Percentiles rank a stretch among this genome's conserved stretches.
Conservation (phyloP, 2,329 filamentous ascomycete genomes). For the Colletotrichum coccodes region DNA sequence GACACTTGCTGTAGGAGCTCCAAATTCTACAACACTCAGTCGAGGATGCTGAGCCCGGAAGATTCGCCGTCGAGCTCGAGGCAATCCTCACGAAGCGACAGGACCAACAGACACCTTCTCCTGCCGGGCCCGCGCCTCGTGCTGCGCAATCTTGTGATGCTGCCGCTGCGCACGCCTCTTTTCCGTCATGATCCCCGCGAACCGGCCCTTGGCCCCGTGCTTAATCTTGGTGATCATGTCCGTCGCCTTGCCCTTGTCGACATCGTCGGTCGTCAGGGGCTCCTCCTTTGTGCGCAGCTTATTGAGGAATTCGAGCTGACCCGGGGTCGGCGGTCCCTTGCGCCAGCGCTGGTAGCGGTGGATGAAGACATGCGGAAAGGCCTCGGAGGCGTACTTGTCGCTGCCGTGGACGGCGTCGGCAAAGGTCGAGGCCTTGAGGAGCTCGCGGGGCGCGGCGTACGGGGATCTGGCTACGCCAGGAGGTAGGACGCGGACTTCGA, state of each 20-base stretch:
- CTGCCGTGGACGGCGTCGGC: constrained; percentile 83
- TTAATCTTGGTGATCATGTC: constrained; percentile 96
- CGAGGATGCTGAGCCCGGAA: too few species aligned
- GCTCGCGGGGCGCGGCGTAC: constrained; percentile 74
- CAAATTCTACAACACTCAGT: neutral
- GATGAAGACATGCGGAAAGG: constrained; percentile 76
- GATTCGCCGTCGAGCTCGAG: neutral
- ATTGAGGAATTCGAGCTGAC: constrained; percentile 77
- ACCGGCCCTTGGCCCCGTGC: constrained; percentile 79
- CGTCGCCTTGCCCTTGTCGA: constrained; percentile 83
- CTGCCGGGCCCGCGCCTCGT: constrained; percentile 50
- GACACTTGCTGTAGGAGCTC: neutral
- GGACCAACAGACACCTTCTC: constrained; percentile 69
- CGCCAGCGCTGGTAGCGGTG: constrained; percentile 77
- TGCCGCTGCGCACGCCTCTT: constrained; percentile 60
- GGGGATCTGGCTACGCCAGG: constrained; percentile 60
- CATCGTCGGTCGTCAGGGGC: constrained; percentile 60
- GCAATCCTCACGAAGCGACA: constrained; percentile 39
- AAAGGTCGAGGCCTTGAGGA: constrained; percentile 75
- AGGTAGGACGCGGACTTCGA: constrained; percentile 61
- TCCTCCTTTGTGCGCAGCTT: constrained; percentile 67
- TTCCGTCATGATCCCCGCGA: constrained; percentile 60
- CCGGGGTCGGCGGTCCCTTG: constrained; percentile 67
- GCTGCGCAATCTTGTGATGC: constrained; percentile 48
- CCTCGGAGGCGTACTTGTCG: constrained; percentile 79